Conservation (phyloP, 2,329 filamentous ascomycete genomes). For the Pestalotiopsis sp. region DNA sequence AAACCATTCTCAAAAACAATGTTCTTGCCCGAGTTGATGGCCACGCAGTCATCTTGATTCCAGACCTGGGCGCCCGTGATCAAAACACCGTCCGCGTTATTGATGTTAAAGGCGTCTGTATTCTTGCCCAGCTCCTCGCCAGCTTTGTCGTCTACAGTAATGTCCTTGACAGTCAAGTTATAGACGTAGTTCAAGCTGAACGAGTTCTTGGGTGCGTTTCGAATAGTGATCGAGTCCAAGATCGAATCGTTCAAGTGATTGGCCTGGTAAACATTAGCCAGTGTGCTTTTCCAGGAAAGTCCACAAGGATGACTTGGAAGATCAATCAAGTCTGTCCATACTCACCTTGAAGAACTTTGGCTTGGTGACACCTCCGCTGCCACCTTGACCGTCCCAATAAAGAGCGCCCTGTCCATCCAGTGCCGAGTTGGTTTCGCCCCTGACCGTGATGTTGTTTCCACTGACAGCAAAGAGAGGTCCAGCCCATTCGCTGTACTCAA, state of each 20-base stretch:
- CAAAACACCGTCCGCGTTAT: slow-evolving; percentile 5
- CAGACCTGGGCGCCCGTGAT: slow-evolving; percentile 8
- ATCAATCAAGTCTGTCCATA: not conserved
- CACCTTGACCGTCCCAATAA: slow-evolving; percentile 11
- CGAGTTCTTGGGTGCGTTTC: slow-evolving; percentile 11
- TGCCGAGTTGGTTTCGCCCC: slow-evolving; percentile 38
- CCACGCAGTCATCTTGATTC: slow-evolving; percentile 14
- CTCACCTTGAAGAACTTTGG: slow-evolving; percentile 13
- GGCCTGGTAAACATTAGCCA: not conserved
- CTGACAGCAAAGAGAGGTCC: slow-evolving; percentile 54
- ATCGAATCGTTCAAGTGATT: slow-evolving; percentile 11
- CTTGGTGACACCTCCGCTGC: slow-evolving; percentile 10
- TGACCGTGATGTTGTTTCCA: slow-evolving; percentile 46
- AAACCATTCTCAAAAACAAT: slow-evolving; percentile 9
- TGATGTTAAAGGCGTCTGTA: slow-evolving; percentile 13
- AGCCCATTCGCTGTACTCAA: slow-evolving; percentile 53
- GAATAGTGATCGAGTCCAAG: slow-evolving; percentile 10
- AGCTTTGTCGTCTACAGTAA: slow-evolving; percentile 8
- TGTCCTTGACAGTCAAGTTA: slow-evolving; percentile 8
- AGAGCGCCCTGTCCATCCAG: slow-evolving; percentile 11
- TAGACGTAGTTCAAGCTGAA: slow-evolving; percentile 12
- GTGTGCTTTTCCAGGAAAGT: not conserved
- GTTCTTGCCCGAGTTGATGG: slow-evolving; percentile 11
- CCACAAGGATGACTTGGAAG: not conserved
- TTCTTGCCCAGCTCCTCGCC: slow-evolving; percentile 12